phyloP scores from a whole-genome alignment of 352 stramenopile species.

The Pythium brachiatum region DNA sequence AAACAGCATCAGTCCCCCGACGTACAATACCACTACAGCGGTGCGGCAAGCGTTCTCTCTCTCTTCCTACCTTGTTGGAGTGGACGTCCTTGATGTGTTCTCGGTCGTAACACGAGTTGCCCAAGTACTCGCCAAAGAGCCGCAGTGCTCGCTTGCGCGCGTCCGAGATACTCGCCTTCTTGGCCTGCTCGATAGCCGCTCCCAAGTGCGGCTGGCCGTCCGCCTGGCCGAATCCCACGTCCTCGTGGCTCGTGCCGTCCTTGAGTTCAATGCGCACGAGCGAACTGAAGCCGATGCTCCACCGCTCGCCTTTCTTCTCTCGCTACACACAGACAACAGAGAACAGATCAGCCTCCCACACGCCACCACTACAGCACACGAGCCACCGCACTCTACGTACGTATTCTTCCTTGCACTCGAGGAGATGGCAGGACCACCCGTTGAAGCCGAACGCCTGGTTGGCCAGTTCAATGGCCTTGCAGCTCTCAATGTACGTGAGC shows the following conservation, averaged over 20 bases:
- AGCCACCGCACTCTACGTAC: conserved; percentile 35
- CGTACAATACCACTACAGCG: too few relatives aligned
- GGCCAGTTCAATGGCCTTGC: conserved; percentile 85
- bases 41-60: too few relatives aligned
- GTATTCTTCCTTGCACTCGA: conserved; percentile 86
- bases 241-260: conserved; percentile 80
- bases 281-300: conserved; percentile 75
- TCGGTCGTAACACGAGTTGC: conserved; percentile 87
- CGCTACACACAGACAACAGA: conserved; percentile 36
- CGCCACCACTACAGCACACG: neutral
- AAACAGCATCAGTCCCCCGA: too few relatives aligned
- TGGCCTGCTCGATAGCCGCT: conserved; percentile 76
- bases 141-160: conserved; percentile 73
- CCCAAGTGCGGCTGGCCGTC: conserved; percentile 76
- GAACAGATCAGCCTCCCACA: neutral
- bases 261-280: conserved; percentile 85
- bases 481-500: conserved; percentile 88
- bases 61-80: conserved; percentile 60
- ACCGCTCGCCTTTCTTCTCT: conserved; percentile 65
- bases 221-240: conserved; percentile 76
- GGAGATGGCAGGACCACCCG: conserved; percentile 79
- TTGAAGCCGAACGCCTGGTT: conserved; percentile 90
- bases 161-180: conserved; percentile 87
- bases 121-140: conserved; percentile 83
- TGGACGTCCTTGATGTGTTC: conserved; percentile 81